Conservation (phyloP, 306 rosid genomes). For the Argentina anserina region DNA sequence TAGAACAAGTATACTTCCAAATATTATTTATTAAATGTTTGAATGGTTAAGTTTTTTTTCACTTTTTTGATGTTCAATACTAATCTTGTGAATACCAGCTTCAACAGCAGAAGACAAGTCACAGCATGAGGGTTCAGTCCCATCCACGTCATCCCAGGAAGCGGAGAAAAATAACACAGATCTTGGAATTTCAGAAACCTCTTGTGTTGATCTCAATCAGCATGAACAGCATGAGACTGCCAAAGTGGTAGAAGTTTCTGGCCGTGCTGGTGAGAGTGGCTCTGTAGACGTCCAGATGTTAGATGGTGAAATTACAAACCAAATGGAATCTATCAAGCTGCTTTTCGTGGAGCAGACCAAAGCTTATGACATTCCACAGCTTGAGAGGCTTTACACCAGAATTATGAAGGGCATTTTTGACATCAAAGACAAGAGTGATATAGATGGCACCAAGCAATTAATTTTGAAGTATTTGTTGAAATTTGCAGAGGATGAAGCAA, state of each 20-base stretch:
- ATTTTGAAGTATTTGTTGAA: conserved; percentile 63
- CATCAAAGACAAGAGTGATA: conserved; percentile 37
- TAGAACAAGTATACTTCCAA: background rate
- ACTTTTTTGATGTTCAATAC: background rate
- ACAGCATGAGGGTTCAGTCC: conserved; percentile 38
- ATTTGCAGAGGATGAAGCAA: conserved; percentile 69
- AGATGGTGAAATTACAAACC: conserved; percentile 46
- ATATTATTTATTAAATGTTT: background rate
- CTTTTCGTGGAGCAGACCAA: conserved; percentile 52
- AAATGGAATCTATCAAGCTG: conserved; percentile 54
- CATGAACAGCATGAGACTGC: conserved; percentile 30
- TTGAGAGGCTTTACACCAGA: conserved; percentile 81
- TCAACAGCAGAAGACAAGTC: conserved; percentile 54
- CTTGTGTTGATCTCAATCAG: conserved; percentile 33
- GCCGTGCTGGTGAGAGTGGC: conserved; percentile 28
- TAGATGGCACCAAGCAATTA: conserved; percentile 48
- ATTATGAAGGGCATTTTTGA: conserved; percentile 85
- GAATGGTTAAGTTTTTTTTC: background rate
- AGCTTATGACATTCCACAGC: conserved; percentile 69
- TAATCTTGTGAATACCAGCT: conserved; percentile 15
- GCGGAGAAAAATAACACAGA: conserved; percentile 33
- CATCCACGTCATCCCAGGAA: conserved; percentile 41
- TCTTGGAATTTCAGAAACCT: conserved; percentile 38
- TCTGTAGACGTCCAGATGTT: conserved; percentile 37
- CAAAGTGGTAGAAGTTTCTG: conserved; percentile 31